Evolutionary conservation across 2,329 filamentous ascomycete species (phyloP).

Genomic region (Penicillium corylophilum): DNA sequence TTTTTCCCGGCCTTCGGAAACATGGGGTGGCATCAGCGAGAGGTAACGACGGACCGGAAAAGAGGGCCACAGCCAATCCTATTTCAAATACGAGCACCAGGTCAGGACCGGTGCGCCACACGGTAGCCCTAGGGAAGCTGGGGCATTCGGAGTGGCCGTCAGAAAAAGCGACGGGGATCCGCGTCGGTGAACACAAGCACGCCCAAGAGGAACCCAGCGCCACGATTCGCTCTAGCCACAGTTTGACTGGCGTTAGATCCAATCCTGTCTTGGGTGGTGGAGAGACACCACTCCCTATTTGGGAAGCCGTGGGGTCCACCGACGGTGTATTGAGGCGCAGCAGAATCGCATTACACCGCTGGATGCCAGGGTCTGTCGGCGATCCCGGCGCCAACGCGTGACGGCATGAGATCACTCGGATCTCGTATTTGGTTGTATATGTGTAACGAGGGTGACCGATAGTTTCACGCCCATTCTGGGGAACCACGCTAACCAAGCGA

Average conservation of each 20-base stretch:
- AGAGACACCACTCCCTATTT: neutral
- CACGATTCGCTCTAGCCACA: conserved; percentile 18
- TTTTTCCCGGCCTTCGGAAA: neutral
- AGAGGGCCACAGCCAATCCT: neutral
- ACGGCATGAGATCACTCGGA: conserved; percentile 3
- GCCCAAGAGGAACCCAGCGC: conserved; percentile 7
- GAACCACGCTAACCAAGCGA: neutral
- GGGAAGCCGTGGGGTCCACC: neutral
- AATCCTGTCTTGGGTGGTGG: neutral
- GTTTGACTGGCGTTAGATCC: neutral
- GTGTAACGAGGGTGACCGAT: neutral
- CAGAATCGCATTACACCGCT: conserved; percentile 19
- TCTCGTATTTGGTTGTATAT: neutral
- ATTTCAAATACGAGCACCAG: neutral
- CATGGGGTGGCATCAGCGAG: neutral
- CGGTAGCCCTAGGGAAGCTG: conserved; percentile 11
- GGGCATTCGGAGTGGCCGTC: conserved; percentile 15
- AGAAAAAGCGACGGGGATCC: conserved; percentile 1
- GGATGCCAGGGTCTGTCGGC: conserved; percentile 20
- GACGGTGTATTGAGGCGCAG: conserved; percentile 10
- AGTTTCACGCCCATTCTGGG: neutral
- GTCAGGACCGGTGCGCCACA: neutral
- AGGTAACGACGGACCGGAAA: neutral
- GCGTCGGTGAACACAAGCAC: conserved; percentile 15
- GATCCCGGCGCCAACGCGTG: conserved; percentile 17